Conservation (phyloP, 2,329 filamentous ascomycete species). For the Ophiocordyceps robertsii region DNA sequence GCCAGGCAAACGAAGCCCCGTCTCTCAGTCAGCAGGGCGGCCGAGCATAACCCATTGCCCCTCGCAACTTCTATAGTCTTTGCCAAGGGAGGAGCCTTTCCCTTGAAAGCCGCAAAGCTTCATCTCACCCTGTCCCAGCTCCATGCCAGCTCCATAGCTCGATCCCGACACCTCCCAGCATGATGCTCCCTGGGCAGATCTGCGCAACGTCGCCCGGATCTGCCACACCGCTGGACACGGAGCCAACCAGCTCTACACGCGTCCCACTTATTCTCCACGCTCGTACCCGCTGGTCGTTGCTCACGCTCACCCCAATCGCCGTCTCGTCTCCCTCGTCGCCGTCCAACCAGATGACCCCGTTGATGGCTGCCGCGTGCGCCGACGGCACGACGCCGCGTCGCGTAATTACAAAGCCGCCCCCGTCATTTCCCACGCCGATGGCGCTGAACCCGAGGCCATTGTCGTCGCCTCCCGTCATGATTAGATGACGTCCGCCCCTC, state of each 20-base stretch:
- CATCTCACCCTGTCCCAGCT: background rate
- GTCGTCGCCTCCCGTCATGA: constrained; percentile 79
- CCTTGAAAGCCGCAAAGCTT: background rate
- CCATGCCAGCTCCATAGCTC: constrained; percentile 27
- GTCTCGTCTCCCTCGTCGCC: constrained; percentile 1
- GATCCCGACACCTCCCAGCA: constrained; percentile 32
- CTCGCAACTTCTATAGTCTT: too few species aligned
- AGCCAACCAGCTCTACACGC: constrained; percentile 27
- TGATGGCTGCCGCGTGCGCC: constrained; percentile 62
- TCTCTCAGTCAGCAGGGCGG: too few species aligned
- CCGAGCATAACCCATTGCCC: too few species aligned
- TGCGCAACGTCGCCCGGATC: constrained; percentile 41
- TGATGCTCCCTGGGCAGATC: constrained; percentile 8
- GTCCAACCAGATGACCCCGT: constrained; percentile 32
- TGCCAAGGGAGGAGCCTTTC: background rate
- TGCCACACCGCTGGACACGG: constrained; percentile 44
- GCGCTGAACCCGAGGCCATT: constrained; percentile 55
- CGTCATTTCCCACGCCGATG: constrained; percentile 7
- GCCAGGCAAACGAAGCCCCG: too few species aligned
- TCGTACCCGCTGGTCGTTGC: constrained; percentile 49
- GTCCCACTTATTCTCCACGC: constrained; percentile 12
- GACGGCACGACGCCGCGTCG: constrained; percentile 18
- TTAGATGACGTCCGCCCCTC: constrained; percentile 22
- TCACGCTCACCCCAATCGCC: constrained; percentile 27
- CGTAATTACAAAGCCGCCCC: constrained; percentile 10